Evolutionary conservation across 345 rosid species (phyloP), one percentile per base, ranked within the genome.

Genomic region (Eucalyptus coolabah): DNA sequence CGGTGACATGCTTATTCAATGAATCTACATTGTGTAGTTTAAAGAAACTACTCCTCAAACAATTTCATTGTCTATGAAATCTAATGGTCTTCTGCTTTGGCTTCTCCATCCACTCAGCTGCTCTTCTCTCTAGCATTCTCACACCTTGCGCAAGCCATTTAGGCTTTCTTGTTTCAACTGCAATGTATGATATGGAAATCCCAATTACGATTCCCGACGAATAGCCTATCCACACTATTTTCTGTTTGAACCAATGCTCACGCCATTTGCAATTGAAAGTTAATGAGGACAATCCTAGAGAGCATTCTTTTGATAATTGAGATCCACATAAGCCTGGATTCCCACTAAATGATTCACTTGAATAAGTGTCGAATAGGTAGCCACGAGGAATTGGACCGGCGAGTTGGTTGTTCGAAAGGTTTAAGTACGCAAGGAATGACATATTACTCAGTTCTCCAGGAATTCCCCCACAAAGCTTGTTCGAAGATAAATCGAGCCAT

Each of bases 391-490:
- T 56, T 56, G 0, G 63, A 4, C 63, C 63, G 0, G 1, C 5
- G 3, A 56, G 63, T 24, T 56, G 63, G 63, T 56, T 56, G 13
- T 56, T 24, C 63, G 63, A 56, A 10, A 56, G 63, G 12, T 56
- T 4, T 24, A 56, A 23, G 63, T 2, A 9, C 3, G 0, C 30
- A 56, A 56, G 63, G 5, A 0, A 23, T 13, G 16, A 0, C 6
- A 56, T 2, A 56, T 56, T 3, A 1, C 1, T 1, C 63, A 56
- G 5, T 56, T 0, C 12, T 0, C 30, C 1, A 56, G 63, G 30
- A 56, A 56, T 56, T 56, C 63, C 1, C 63, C 63, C 63, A 56
- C 63, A 9, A 24, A 24, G 63, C 63, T 24, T 56, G 63, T 56
- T 56, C 5, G 14, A 56, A 24, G 63, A 59, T 4, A 59, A 0